phyloP scores from a whole-genome alignment of 2,329 filamentous ascomycete species.

The Colletotrichum graminicola region DNA sequence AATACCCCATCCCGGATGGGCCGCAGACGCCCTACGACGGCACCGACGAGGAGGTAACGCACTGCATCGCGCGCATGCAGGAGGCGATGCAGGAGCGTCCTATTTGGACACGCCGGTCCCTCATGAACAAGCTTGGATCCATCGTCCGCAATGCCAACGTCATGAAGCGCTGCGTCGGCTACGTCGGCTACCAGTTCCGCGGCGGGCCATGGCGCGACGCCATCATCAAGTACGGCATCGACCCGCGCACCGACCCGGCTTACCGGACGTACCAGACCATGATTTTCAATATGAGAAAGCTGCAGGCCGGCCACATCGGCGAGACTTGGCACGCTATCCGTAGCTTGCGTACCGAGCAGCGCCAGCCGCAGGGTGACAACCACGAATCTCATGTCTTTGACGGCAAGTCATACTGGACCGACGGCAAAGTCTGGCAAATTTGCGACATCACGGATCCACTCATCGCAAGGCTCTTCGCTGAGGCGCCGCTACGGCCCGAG shows the following conservation, averaged over 20 bases:
- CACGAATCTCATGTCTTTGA: slow-evolving; percentile 81
- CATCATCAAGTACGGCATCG: slow-evolving; percentile 85
- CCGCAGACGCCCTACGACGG: slow-evolving; percentile 72
- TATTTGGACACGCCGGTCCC: slow-evolving; percentile 86
- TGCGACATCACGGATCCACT: slow-evolving; percentile 91
- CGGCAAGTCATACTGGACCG: slow-evolving; percentile 77
- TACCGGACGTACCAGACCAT: slow-evolving; percentile 90
- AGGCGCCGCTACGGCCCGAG: slow-evolving; percentile 67
- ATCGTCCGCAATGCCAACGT: slow-evolving; percentile 65
- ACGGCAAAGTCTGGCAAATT: slow-evolving; percentile 94
- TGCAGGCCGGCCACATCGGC: slow-evolving; percentile 59
- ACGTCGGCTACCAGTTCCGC: slow-evolving; percentile 91
- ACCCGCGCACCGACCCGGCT: slow-evolving; percentile 81
- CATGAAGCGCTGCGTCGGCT: slow-evolving; percentile 82
- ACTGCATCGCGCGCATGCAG: slow-evolving; percentile 73
- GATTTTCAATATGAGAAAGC: slow-evolving; percentile 80
- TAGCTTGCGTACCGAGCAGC: slow-evolving; percentile 50
- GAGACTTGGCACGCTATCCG: slow-evolving; percentile 64
- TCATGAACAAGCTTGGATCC: slow-evolving; percentile 77
- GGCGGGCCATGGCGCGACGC: slow-evolving; percentile 93
- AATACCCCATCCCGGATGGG: slow-evolving; percentile 71
- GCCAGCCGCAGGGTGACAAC: slow-evolving; percentile 56
- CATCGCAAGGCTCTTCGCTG: slow-evolving; percentile 74
- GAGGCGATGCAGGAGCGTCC: slow-evolving; percentile 79
- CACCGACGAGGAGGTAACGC: slow-evolving; percentile 71